Base-by-base conservation (phyloP, 306 rosid genomes). In the Vigna unguiculata region DNA sequence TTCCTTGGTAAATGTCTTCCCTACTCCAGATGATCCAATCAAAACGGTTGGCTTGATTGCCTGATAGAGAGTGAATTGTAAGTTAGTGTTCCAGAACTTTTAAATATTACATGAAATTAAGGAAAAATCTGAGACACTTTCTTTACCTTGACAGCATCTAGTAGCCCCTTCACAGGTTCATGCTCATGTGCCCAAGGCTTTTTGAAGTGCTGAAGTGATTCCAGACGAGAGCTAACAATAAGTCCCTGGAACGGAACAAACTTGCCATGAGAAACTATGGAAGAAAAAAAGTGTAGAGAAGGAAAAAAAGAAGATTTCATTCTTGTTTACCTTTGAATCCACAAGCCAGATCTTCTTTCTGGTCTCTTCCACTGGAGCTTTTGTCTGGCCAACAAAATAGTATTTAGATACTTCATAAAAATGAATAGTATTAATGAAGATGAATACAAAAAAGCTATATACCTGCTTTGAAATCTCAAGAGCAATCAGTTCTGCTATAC, bases 131-230 rank as follows among this genome's bases (percentile, higher is more conserved):
- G 78, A 46, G 60, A 55, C 34, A 30, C 45, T 58, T 73, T 69
- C 28, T 83, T 21, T 55, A 94, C 98, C 96, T 90, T 87, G 78
- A 95, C 93, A 62, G 97, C 97, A 25, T 84, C 89, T 16, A 86
- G 79, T 69, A 95, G 97, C 30, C 80, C 91, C 88, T 83, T 90
- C 14, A 95, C 85, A 24, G 93, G 91, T 61, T 90, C 91, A 83
- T 92, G 98, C 53, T 89, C 97, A 80, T 95, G 98, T 32, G 98
- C 98, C 97, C 98, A 95, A 45, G 97, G 97, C 90, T 87, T 87
- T 88, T 95, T 95, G 69, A 95, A 95, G 25, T 88, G 97, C 87
- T 95, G 98, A 80, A 95, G 96, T 21, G 96, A 90, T 65, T 79
- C 91, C 25, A 82, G 0, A 67, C 98, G 96, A 72, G 97, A 90